Conservation (phyloP, 1,139 yeast genomes). For the Spathaspora sp. region DNA sequence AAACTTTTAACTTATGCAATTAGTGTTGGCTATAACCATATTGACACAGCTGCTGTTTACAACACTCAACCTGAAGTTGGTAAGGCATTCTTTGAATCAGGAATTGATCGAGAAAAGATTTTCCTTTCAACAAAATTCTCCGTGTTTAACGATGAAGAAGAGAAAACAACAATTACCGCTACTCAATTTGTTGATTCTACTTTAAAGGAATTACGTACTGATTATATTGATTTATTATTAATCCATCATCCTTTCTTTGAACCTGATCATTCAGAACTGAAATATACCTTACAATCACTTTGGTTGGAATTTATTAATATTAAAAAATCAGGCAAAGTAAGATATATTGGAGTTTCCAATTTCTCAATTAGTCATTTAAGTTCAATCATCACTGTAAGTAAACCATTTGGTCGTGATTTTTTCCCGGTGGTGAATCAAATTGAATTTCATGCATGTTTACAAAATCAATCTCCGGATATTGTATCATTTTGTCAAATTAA, state of each 20-base stretch:
- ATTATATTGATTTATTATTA: constrained; percentile 67
- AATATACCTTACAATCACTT: constrained; percentile 22
- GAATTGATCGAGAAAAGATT: constrained; percentile 46
- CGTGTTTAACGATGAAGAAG: constrained; percentile 41
- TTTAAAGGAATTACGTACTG: constrained; percentile 41
- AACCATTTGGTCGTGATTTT: constrained; percentile 25
- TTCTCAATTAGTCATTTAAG: constrained; percentile 29
- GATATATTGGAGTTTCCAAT: constrained; percentile 43
- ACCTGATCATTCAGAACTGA: constrained; percentile 1
- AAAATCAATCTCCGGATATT: constrained; percentile 33
- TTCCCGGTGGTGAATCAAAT: constrained; percentile 38
- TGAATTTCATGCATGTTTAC: constrained; percentile 42
- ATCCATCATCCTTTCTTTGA: constrained; percentile 58
- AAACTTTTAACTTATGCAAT: constrained; percentile 48
- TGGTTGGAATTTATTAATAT: constrained; percentile 41
- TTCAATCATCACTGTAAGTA: constrained; percentile 25
- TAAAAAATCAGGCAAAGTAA: constrained; percentile 36
- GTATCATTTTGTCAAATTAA: constrained; percentile 26
- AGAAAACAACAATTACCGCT: constrained; percentile 38
- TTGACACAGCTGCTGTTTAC: constrained; percentile 65
- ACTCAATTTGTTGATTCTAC: constrained; percentile 36
- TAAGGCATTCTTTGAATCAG: constrained; percentile 46
- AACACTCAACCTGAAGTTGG: constrained; percentile 64
- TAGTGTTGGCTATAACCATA: constrained; percentile 48
- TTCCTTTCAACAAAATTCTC: constrained; percentile 57